phyloP scores from a whole-genome alignment of 2,329 filamentous ascomycete genomes.

The Aspergillus sp. region DNA sequence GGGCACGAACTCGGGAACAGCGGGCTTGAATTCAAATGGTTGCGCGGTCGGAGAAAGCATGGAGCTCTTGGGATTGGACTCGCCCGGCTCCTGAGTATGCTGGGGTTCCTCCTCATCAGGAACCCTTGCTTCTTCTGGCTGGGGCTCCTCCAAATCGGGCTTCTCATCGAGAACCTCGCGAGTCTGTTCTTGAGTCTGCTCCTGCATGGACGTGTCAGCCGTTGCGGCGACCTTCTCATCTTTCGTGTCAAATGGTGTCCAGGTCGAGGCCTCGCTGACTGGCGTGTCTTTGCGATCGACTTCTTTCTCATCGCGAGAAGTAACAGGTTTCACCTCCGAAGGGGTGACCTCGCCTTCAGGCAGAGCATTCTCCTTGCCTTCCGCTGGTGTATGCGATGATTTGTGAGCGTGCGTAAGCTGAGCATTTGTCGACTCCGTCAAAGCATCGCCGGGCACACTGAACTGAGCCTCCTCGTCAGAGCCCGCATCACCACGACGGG shows the following conservation, averaged over 20 bases:
- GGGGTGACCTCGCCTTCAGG: slow-evolving; percentile 38
- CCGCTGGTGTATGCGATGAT: slow-evolving; percentile 26
- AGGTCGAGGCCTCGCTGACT: slow-evolving; percentile 47
- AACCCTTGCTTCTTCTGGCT: slow-evolving; percentile 5
- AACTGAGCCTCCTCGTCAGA: slow-evolving; percentile 75
- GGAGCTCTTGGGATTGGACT: slow-evolving; percentile 41
- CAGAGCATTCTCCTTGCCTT: slow-evolving; percentile 36
- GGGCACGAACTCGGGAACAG: slow-evolving; percentile 29
- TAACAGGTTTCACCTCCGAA: slow-evolving; percentile 33
- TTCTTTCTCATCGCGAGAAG: slow-evolving; percentile 40
- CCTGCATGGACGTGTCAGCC: slow-evolving; percentile 47
- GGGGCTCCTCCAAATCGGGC: slow-evolving; percentile 11
- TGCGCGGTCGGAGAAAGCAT: slow-evolving; percentile 70
- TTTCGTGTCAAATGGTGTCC: slow-evolving; percentile 63
- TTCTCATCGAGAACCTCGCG: slow-evolving; percentile 13
- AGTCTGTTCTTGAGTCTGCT: slow-evolving; percentile 9
- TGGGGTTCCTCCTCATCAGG: slow-evolving; percentile 11
- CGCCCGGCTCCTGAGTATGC: slow-evolving; percentile 18
- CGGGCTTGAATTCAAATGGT: slow-evolving; percentile 59
- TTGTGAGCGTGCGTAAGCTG: slow-evolving; percentile 24
- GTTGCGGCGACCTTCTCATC: slow-evolving; percentile 44
- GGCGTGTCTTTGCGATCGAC: slow-evolving; percentile 29
- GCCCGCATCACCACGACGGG: slow-evolving; percentile 62
- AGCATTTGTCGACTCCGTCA: slow-evolving; percentile 31
- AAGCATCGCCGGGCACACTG: slow-evolving; percentile 50